These are phyloP conservation scores for Trichoderma sp. DNA, from an alignment of 2,329 filamentous ascomycete genomes.

Conservation along the genomic window DNA sequence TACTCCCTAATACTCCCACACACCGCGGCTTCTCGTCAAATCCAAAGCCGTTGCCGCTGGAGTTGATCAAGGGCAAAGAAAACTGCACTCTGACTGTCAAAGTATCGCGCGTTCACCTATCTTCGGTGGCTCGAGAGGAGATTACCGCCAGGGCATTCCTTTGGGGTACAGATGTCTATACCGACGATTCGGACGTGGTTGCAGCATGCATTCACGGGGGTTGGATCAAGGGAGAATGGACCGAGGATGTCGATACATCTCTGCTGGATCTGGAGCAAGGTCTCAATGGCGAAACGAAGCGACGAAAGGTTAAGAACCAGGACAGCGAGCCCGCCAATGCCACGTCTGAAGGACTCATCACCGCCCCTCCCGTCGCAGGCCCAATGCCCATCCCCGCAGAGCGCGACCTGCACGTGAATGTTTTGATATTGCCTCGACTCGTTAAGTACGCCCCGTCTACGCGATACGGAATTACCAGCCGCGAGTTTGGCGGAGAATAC, in stretches of 20 bases:
- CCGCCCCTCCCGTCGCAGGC: conserved; percentile 56
- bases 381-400: conserved; percentile 66
- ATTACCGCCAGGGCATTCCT: conserved; percentile 78
- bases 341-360: conserved; percentile 48
- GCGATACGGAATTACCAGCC: conserved; percentile 78
- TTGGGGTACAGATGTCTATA: conserved; percentile 95
- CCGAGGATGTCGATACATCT: conserved; percentile 70
- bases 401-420: conserved; percentile 82
- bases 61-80: conserved; percentile 70
- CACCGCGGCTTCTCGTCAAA: conserved; percentile 52
- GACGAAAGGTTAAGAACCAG: conserved; percentile 35
- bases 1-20: conserved; percentile 44
- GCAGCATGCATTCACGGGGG: conserved; percentile 92
- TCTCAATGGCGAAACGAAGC: conserved; percentile 30
- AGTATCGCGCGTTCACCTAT: conserved; percentile 77
- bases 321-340: conserved; percentile 35
- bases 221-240: conserved; percentile 88
- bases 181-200: conserved; percentile 91
- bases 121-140: conserved; percentile 70
- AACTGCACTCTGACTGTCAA: conserved; percentile 92
- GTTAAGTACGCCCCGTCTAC: conserved; percentile 74
- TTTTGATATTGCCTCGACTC: conserved; percentile 79
- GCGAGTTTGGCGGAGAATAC: conserved; percentile 67
- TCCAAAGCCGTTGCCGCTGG: conserved; percentile 74
- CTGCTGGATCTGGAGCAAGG: conserved; percentile 60